Percentiles rank a stretch among this genome's conserved stretches.
Conservation (phyloP, 2,329 filamentous ascomycete species). For the Aspergillus fischeri region DNA sequence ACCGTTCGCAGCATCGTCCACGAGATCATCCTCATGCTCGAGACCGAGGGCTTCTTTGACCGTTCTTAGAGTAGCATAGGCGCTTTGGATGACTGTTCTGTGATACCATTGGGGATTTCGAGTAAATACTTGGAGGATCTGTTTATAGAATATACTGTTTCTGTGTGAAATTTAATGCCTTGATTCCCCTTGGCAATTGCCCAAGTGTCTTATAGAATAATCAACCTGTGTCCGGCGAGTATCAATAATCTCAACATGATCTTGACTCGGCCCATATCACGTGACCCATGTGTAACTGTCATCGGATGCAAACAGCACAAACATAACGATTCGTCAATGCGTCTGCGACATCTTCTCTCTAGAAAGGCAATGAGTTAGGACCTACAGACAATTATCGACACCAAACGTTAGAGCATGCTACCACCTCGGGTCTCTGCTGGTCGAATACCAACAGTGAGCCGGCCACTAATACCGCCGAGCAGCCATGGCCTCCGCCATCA, state of each 20-base stretch:
- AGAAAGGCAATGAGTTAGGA: too few species aligned
- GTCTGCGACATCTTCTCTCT: background rate
- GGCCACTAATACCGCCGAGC: slow-evolving; percentile 35
- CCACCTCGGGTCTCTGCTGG: slow-evolving; percentile 30
- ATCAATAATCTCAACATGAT: too few species aligned
- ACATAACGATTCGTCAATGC: slow-evolving; percentile 10
- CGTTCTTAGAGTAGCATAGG: slow-evolving; percentile 35
- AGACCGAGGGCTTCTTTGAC: slow-evolving; percentile 84
- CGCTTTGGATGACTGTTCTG: slow-evolving; percentile 9
- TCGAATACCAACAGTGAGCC: slow-evolving; percentile 38
- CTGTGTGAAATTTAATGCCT: slow-evolving; percentile 11
- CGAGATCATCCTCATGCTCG: slow-evolving; percentile 89
- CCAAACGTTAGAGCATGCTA: slow-evolving; percentile 25
- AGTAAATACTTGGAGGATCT: slow-evolving; percentile 4
- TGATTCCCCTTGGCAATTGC: slow-evolving; percentile 2
- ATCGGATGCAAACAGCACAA: slow-evolving; percentile 10
- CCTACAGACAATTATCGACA: background rate
- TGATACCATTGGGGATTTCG: slow-evolving; percentile 11
- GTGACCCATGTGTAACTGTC: background rate
- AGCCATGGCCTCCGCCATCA: slow-evolving; percentile 13
- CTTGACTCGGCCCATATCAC: background rate
- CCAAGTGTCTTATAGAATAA: too few species aligned
- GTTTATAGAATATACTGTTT: slow-evolving; percentile 19
- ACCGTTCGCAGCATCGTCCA: slow-evolving; percentile 90
- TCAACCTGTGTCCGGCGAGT: too few species aligned